phyloP scores from a whole-genome alignment of 176 grass and related monocot genomes.

The Miscanthus lutarioriparius region DNA sequence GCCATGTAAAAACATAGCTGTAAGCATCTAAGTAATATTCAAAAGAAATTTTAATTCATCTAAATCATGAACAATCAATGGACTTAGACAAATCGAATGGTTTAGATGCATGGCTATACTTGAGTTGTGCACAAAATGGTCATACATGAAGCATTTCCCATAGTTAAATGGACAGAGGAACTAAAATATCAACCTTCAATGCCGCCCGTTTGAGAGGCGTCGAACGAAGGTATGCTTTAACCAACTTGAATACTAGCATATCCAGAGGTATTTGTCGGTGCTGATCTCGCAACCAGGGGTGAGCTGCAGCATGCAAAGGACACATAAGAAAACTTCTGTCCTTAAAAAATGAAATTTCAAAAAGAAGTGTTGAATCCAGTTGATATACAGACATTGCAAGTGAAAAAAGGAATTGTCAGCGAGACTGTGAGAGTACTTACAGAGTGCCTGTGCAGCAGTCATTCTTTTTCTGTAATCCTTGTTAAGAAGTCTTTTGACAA shows the following conservation, averaged over 20 bases:
- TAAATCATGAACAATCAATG: constrained; percentile 12
- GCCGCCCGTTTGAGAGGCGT: constrained; percentile 91
- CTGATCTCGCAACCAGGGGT: constrained; percentile 89
- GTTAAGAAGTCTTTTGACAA: constrained; percentile 95
- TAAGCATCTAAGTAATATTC: constrained; percentile 1
- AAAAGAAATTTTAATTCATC: constrained; percentile 1
- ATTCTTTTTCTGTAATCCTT: constrained; percentile 99
- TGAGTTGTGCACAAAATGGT: background rate
- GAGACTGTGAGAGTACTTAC: constrained; percentile 46
- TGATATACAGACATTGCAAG: background rate
- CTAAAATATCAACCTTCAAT: constrained; percentile 67
- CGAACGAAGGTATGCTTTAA: constrained; percentile 76
- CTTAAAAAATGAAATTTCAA: constrained; percentile 20
- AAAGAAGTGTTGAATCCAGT: constrained; percentile 30
- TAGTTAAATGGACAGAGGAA: constrained; percentile 14
- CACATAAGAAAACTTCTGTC: constrained; percentile 13
- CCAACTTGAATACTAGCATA: constrained; percentile 78
- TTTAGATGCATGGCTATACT: background rate
- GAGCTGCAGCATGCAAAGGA: constrained; percentile 56
- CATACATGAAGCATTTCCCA: background rate
- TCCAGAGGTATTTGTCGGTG: constrained; percentile 68
- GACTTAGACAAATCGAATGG: background rate
- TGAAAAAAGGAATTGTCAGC: background rate
- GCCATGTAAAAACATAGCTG: constrained; percentile 20
- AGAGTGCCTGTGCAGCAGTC: constrained; percentile 95